These are phyloP conservation scores for Colletotrichum incanum DNA, from an alignment of 2,329 filamentous ascomycete species.

Conservation along the genomic window DNA sequence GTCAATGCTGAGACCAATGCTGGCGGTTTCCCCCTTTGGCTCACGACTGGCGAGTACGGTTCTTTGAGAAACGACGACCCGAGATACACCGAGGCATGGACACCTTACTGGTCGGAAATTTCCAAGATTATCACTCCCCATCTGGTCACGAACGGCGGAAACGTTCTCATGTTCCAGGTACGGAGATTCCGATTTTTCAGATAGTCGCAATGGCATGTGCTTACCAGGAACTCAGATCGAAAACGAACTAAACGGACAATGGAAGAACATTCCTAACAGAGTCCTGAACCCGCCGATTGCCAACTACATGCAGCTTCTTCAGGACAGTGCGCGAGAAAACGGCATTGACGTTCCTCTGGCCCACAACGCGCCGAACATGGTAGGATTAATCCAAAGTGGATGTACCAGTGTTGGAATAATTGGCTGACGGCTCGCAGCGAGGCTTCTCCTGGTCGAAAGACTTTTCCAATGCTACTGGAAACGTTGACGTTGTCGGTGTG, in stretches of 20 bases:
- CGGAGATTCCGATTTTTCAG: background rate
- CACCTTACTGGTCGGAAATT: slow-evolving; percentile 67
- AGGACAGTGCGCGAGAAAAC: slow-evolving; percentile 67
- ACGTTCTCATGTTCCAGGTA: slow-evolving; percentile 65
- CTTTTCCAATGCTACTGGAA: slow-evolving; percentile 69
- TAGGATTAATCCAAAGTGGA: slow-evolving; percentile 9
- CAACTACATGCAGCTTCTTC: slow-evolving; percentile 71
- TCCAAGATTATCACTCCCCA: slow-evolving; percentile 66
- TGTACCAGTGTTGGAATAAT: slow-evolving; percentile 2
- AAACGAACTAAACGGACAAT: slow-evolving; percentile 67
- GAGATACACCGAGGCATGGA: slow-evolving; percentile 68
- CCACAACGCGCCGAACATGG: slow-evolving; percentile 74
- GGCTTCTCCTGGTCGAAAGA: slow-evolving; percentile 73
- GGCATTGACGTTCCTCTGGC: slow-evolving; percentile 73
- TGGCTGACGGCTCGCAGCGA: slow-evolving; percentile 4
- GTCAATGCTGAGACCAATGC: slow-evolving; percentile 76
- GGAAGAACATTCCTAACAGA: slow-evolving; percentile 57
- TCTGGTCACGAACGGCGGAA: slow-evolving; percentile 71
- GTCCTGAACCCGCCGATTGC: slow-evolving; percentile 64
- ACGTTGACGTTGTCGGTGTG: slow-evolving; percentile 68
- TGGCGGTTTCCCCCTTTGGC: slow-evolving; percentile 75
- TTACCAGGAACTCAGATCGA: slow-evolving; percentile 60
- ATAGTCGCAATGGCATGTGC: background rate
- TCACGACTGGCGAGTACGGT: slow-evolving; percentile 73
- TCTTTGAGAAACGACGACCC: slow-evolving; percentile 66